These are phyloP conservation scores for Pseudisothecium myosuroides DNA, from an alignment of 225 moss, liverwort and hornwort genomes.

Conservation along the genomic window DNA sequence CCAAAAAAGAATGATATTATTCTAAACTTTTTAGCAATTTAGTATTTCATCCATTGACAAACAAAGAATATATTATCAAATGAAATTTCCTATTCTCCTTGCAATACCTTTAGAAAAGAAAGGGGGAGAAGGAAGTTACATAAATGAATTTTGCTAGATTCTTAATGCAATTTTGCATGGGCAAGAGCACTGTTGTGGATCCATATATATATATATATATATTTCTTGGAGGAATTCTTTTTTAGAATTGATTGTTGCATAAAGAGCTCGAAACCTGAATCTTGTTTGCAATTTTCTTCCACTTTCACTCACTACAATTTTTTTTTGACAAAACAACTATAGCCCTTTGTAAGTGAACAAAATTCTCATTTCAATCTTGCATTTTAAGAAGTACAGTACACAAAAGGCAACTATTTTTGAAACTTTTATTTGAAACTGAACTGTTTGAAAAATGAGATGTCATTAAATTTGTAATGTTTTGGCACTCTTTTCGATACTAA, in stretches of 20 bases:
- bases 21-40: neutral
- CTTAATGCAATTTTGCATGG: neutral
- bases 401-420: neutral
- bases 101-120: neutral
- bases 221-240: rapidly evolving
- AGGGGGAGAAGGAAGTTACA: neutral
- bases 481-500: rapidly evolving
- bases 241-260: neutral
- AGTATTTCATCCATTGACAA: neutral
- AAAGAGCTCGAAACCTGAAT: neutral
- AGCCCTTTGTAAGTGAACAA: neutral
- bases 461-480: neutral
- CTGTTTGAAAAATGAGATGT: neutral
- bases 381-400: neutral
- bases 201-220: too few relatives aligned
- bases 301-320: rapidly evolving
- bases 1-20: neutral
- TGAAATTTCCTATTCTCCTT: neutral
- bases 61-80: neutral
- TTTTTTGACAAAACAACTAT: neutral
- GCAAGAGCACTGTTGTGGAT: neutral
- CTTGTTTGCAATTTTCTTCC: neutral
- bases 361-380: neutral
- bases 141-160: neutral
- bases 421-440: neutral